These are phyloP conservation scores for Arxiozyma heterogenica DNA, from an alignment of 1,139 yeast genomes.

Conservation along the genomic window DNA sequence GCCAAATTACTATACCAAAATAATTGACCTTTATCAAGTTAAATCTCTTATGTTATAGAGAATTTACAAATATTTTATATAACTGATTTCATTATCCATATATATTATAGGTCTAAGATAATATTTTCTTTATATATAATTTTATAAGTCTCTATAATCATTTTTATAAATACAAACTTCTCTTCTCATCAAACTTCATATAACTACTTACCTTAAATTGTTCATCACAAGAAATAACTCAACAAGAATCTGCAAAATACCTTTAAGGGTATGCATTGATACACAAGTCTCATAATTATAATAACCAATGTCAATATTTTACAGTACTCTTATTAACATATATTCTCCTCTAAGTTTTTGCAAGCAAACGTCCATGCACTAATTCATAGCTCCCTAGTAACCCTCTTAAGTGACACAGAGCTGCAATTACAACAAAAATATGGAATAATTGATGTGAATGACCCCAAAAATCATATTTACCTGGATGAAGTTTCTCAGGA, in stretches of 20 bases:
- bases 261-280: neutral
- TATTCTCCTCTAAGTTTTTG: neutral
- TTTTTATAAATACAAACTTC: neutral
- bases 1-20: neutral
- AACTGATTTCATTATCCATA: too few species aligned
- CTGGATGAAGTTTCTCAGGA: slow-evolving; percentile 69
- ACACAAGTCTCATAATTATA: too few species aligned
- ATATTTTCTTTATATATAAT: too few species aligned
- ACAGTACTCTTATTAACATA: neutral
- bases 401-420: slow-evolving; percentile 63
- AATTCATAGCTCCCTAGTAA: slow-evolving; percentile 50
- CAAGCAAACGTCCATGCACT: slow-evolving; percentile 32
- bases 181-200: neutral
- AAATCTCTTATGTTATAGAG: neutral
- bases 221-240: neutral
- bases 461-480: slow-evolving; percentile 62
- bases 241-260: neutral
- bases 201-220: neutral
- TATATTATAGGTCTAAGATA: too few species aligned
- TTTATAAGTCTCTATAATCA: too few species aligned
- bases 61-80: too few species aligned
- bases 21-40: neutral
- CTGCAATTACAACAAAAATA: slow-evolving; percentile 71
- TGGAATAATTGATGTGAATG: slow-evolving; percentile 89
- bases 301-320: neutral